Percentiles rank a stretch among this genome's conserved stretches.
These are phyloP conservation scores for Chimonanthus praecox DNA, from an alignment of 164 flowering plant genomes.

Conservation along the genomic window DNA sequence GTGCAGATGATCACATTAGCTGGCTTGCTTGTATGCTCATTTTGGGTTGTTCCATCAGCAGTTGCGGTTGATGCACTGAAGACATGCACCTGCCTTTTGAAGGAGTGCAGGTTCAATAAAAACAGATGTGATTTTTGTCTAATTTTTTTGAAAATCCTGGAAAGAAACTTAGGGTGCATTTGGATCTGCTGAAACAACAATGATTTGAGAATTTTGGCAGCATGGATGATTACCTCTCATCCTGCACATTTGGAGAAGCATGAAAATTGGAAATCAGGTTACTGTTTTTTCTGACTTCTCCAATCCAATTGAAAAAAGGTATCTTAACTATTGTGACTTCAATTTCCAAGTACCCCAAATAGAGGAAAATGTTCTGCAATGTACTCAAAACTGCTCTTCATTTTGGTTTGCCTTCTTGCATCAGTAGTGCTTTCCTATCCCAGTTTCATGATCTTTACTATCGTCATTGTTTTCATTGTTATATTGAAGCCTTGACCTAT, in stretches of 20 bases:
- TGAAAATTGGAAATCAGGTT: not conserved
- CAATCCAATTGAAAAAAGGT: not conserved
- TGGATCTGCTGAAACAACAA: not conserved
- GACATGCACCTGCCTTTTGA: conserved; percentile 74
- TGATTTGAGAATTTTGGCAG: not conserved
- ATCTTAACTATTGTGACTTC: not conserved
- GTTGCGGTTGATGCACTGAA: conserved; percentile 76
- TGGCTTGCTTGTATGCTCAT: conserved; percentile 37
- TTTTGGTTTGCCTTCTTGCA: not conserved
- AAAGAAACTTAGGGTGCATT: not conserved
- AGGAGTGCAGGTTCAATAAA: conserved; percentile 62
- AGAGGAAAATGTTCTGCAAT: not conserved
- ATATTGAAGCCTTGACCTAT: too few relatives aligned
- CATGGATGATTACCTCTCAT: not conserved
- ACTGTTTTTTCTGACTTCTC: not conserved
- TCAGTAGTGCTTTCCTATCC: too few relatives aligned
- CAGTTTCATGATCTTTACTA: too few relatives aligned
- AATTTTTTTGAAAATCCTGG: too few relatives aligned
- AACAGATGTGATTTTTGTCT: not conserved
- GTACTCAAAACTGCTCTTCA: not conserved
- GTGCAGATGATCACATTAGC: conserved; percentile 28
- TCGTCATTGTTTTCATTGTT: too few relatives aligned
- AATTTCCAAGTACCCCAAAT: not conserved
- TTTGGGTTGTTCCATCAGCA: conserved; percentile 52
- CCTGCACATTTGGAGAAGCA: not conserved